Percentiles rank a stretch among this genome's conserved stretches.
These are phyloP conservation scores for Aspergillus carlsbadensis DNA, from an alignment of 495 filamentous ascomycete genomes.

Conservation along the genomic window DNA sequence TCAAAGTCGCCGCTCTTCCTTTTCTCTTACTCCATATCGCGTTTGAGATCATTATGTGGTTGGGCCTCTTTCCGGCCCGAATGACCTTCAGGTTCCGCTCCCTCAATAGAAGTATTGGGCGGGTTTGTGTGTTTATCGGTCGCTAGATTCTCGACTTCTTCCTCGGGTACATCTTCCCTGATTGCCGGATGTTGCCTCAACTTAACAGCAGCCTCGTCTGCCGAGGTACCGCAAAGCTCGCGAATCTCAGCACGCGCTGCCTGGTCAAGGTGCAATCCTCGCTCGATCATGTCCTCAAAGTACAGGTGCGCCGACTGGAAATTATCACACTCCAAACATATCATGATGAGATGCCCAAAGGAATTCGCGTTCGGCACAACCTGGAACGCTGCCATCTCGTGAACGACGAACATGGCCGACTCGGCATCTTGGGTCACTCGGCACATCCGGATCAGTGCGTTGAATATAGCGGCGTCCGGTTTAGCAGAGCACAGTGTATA, in stretches of 20 bases:
- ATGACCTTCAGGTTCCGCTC: no score
- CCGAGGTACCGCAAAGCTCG: constrained; percentile 25
- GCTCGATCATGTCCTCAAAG: constrained; percentile 35
- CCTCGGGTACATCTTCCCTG: constrained; percentile 14
- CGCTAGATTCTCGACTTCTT: background rate
- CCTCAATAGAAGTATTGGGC: no score
- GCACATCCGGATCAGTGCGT: constrained; percentile 65
- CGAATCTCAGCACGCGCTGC: constrained; percentile 29
- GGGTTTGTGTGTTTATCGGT: background rate
- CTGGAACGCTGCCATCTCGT: constrained; percentile 68
- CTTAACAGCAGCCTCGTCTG: constrained; percentile 30
- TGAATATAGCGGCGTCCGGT: constrained; percentile 63
- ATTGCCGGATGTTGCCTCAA: constrained; percentile 32
- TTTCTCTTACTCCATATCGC: no score
- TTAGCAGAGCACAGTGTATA: constrained; percentile 57
- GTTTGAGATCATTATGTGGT: no score
- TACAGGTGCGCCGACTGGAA: constrained; percentile 42
- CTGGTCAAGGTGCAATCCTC: constrained; percentile 22
- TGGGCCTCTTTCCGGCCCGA: no score
- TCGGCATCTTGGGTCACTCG: constrained; percentile 46
- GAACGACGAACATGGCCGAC: constrained; percentile 64
- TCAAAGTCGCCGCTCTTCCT: background rate
- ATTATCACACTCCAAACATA: constrained; percentile 53
- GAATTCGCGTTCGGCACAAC: constrained; percentile 59
- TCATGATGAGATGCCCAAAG: constrained; percentile 67